Evolutionary conservation across 768 basidiomycete genomes (phyloP), one percentile per base, ranked within the genome.

Genomic region (Solioccasus polychromus): DNA sequence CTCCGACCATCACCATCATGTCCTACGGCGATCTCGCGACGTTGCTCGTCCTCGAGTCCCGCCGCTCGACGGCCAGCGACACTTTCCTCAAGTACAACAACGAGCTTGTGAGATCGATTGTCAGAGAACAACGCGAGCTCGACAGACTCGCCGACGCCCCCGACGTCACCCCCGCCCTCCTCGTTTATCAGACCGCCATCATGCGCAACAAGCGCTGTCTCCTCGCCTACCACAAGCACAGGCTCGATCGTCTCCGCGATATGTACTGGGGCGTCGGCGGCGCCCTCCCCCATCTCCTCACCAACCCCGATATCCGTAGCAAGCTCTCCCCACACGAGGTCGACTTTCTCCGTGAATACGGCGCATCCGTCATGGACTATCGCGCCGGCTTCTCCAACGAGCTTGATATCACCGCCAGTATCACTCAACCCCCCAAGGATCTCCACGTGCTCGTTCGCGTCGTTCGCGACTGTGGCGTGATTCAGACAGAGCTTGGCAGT

Each of bases 161-260:
- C 39, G 79, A 80, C 3, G 57, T 75, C 45, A 66, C 75, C 18
- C 72, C 74, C 17, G 78, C 83, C 17, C 70, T 94, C 50, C 78
- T 91, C 56, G 80, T 97, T 59, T 83, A 88, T 62, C 91, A 95
- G 67, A 89, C 94, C 8, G 83, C 90, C 29, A 86, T 95, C 55
- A 74, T 84, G 31, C 82, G 93, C 51, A 96, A 98, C 74, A 96
- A 95, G 65, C 86, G 96, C n/a, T 92, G 91, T 63, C 76, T 98
- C 4, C 79, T 97, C 35, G 92, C 92, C 0, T 99, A 98, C 68
- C 92, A 97, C 66, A 71, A 79, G 20, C 91, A 93, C 69, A 79
- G 95, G 44, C 68, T 91, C 30, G 86, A 91, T 61, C 81, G 83
- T 42, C 78, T 98, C 42, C 79, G 83, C 47, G 85, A 92, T 59